phyloP scores from a whole-genome alignment of 169 alveolate genomes.

The Cryptosporidium xiaoi region DNA sequence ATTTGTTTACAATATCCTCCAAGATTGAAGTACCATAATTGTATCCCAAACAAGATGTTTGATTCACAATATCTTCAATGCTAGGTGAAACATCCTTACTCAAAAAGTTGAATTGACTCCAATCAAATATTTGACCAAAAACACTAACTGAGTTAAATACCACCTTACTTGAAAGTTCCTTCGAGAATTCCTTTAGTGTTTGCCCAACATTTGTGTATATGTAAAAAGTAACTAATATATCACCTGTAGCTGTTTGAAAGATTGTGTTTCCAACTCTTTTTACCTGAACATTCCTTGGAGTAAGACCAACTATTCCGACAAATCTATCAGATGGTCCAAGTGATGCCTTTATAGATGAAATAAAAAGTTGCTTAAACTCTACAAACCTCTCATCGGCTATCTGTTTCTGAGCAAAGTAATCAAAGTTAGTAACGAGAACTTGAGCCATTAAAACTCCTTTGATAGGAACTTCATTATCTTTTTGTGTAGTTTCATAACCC shows the following conservation, averaged over 20 bases:
- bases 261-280: slow-evolving; percentile 32
- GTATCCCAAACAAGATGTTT: slow-evolving; percentile 41
- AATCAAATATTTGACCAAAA: slow-evolving; percentile 48
- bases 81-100: slow-evolving; percentile 26
- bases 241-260: slow-evolving; percentile 48
- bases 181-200: slow-evolving; percentile 20
- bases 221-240: slow-evolving; percentile 47
- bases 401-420: slow-evolving; percentile 45
- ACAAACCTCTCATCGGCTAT: slow-evolving; percentile 54
- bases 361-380: slow-evolving; percentile 27
- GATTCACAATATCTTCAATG: slow-evolving; percentile 6
- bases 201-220: slow-evolving; percentile 24
- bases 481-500: slow-evolving; percentile 31
- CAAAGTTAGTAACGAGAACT: slow-evolving; percentile 32
- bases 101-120: slow-evolving; percentile 50
- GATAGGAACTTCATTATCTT: slow-evolving; percentile 22
- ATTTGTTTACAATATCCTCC: slow-evolving; percentile 23
- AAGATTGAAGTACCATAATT: background rate
- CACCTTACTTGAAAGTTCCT: slow-evolving; percentile 21
- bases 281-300: slow-evolving; percentile 55
- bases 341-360: slow-evolving; percentile 45
- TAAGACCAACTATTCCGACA: slow-evolving; percentile 30
- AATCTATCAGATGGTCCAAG: slow-evolving; percentile 2
- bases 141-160: slow-evolving; percentile 52
- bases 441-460: slow-evolving; percentile 52